These are phyloP conservation scores for Penicillium dipodomyicola DNA, from an alignment of 495 filamentous ascomycete genomes.

Conservation along the genomic window DNA sequence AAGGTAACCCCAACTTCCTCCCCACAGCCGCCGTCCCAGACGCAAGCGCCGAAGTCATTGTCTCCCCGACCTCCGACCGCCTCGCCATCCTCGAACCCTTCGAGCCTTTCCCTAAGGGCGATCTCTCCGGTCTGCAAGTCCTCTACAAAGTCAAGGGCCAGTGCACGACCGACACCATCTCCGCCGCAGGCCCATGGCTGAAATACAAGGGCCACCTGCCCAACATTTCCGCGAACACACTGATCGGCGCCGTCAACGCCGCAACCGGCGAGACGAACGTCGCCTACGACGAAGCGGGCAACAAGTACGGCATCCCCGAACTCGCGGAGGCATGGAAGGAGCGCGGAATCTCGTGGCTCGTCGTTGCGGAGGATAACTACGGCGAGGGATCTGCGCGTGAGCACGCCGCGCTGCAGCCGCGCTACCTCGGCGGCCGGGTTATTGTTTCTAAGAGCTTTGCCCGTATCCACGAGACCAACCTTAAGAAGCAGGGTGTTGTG, in stretches of 20 bases:
- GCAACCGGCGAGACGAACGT: conserved; percentile 89
- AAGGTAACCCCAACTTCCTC: conserved; percentile 72
- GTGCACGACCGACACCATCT: conserved; percentile 98
- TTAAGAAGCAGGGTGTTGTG: conserved; percentile 98
- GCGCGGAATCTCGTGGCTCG: conserved; percentile 70
- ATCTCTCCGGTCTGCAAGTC: conserved; percentile 65
- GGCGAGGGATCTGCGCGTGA: conserved; percentile 93
- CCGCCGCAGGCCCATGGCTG: conserved; percentile 93
- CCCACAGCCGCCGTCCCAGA: conserved; percentile 69
- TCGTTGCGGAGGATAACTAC: conserved; percentile 97
- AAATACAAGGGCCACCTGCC: conserved; percentile 99
- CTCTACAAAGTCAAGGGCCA: conserved; percentile 95
- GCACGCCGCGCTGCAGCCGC: conserved; percentile 93
- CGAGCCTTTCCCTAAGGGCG: conserved; percentile 71
- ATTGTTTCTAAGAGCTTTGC: conserved; percentile 92
- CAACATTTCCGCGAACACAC: conserved; percentile 94
- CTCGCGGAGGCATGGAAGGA: conserved; percentile 79
- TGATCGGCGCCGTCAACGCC: conserved; percentile 90
- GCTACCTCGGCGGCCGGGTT: conserved; percentile 85
- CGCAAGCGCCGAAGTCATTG: conserved; percentile 53
- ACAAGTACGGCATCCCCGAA: conserved; percentile 68
- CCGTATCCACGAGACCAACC: conserved; percentile 96
- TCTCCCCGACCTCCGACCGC: conserved; percentile 81
- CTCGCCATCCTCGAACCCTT: conserved; percentile 92
- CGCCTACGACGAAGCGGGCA: conserved; percentile 78